A percentile compares a stretch with the other conserved stretches of the same genome.
phyloP scores from a whole-genome alignment of 495 filamentous ascomycete species.

The Jackrogersella multiformis region DNA sequence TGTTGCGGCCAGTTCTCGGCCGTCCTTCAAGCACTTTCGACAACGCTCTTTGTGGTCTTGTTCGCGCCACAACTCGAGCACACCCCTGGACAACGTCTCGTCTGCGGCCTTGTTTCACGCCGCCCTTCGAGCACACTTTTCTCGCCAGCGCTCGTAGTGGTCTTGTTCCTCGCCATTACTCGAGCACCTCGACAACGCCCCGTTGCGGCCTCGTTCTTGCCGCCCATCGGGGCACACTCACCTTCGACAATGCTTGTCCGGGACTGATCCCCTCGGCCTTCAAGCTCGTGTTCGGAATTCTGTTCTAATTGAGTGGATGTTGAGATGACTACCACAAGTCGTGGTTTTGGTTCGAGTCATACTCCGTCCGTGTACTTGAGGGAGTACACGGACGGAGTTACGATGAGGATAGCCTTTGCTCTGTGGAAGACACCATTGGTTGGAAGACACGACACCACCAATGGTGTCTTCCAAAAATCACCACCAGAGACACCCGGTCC shows the following conservation, averaged over 20 bases:
- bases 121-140: background rate
- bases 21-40: background rate
- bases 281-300: background rate
- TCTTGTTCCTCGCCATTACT: background rate
- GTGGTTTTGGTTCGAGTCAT: no score
- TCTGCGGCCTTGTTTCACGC: background rate
- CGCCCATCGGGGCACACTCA: background rate
- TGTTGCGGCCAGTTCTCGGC: background rate
- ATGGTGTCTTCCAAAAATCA: no score
- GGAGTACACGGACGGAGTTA: no score
- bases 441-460: no score
- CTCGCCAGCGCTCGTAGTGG: background rate
- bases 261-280: background rate
- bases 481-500: no score
- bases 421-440: no score
- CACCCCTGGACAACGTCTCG: background rate
- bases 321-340: no score
- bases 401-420: no score
- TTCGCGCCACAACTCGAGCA: background rate
- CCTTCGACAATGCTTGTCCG: background rate
- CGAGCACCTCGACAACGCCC: background rate
- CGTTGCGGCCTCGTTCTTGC: background rate
- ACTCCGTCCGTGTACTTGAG: no score
- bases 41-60: background rate
- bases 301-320: no score